Conservation (phyloP, 805 yeast species). For the Candida adriatica region DNA sequence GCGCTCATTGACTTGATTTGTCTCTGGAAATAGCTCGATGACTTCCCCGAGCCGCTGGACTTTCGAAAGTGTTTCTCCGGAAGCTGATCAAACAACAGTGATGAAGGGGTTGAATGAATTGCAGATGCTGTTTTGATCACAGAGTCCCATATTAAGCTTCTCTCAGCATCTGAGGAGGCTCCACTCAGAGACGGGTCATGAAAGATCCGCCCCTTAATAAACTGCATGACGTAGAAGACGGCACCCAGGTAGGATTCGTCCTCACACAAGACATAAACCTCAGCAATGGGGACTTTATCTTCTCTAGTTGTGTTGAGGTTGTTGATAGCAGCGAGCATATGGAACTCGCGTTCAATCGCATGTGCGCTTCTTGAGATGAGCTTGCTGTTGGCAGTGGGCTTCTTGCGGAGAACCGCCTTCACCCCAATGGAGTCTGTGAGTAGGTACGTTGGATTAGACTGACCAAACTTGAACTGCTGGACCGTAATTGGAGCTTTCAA, state of each 20-base stretch:
- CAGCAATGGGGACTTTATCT: constrained; percentile 45
- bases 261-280: constrained; percentile 45
- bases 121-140: constrained; percentile 41
- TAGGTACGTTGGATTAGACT: constrained; percentile 56
- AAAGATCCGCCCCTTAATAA: constrained; percentile 48
- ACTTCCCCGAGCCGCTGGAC: constrained; percentile 16
- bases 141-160: constrained; percentile 36
- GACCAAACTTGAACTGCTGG: constrained; percentile 55
- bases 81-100: constrained; percentile 32
- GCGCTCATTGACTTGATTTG: constrained; percentile 41
- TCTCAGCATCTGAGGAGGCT: constrained; percentile 21
- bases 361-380: constrained; percentile 52
- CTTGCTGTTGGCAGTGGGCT: constrained; percentile 44
- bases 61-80: constrained; percentile 36
- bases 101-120: constrained; percentile 44
- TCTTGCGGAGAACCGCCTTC: constrained; percentile 45
- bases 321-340: constrained; percentile 36
- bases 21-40: constrained; percentile 40
- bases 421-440: constrained; percentile 33
- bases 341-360: constrained; percentile 55
- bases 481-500: constrained; percentile 27
- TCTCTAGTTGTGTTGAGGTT: constrained; percentile 18
- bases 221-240: constrained; percentile 57
- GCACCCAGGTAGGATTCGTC: constrained; percentile 48
- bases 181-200: constrained; percentile 42